A percentile compares a stretch with the other conserved stretches of the same genome.
Evolutionary conservation across 83 land plant genomes (phyloP).

Genomic region (Diphasiastrum complanatum): DNA sequence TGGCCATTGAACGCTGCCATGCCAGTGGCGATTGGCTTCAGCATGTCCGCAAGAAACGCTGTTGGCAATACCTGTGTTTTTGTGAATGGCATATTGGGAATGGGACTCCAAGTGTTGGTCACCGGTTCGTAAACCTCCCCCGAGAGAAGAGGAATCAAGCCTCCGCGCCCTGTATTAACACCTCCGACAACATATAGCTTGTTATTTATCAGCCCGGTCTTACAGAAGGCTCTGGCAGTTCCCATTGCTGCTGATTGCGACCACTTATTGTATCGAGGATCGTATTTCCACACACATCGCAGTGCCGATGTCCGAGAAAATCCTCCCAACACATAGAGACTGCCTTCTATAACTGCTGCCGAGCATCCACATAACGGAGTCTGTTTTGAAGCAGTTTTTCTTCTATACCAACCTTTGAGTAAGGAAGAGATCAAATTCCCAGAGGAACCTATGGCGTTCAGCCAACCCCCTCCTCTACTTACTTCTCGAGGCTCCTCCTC

Average conservation of each 20-base stretch:
- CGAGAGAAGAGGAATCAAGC: conserved; percentile 80
- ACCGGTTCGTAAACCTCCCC: conserved; percentile 86
- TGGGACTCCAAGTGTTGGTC: conserved; percentile 55
- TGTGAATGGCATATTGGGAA: conserved; percentile 87
- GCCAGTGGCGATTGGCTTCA: conserved; percentile 96
- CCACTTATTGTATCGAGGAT: conserved; percentile 73
- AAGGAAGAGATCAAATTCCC: too few relatives aligned
- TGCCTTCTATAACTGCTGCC: conserved; percentile 71
- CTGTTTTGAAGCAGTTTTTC: too few relatives aligned
- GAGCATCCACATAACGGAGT: conserved; percentile 86
- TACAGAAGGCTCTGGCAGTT: conserved; percentile 81
- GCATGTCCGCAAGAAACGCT: conserved; percentile 74
- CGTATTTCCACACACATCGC: conserved; percentile 74
- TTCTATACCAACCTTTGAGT: too few relatives aligned
- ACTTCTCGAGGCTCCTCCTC: too few relatives aligned
- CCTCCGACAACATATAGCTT: conserved; percentile 97
- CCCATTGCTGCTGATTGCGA: conserved; percentile 65
- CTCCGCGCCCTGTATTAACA: conserved; percentile 66
- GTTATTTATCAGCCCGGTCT: conserved; percentile 63
- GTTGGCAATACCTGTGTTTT: conserved; percentile 71
- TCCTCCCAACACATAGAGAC: conserved; percentile 89
- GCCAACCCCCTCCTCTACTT: too few relatives aligned
- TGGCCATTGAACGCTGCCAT: conserved; percentile 72
- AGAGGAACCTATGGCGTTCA: too few relatives aligned
- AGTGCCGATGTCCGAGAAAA: conserved; percentile 63